Conservation (phyloP, 306 rosid species). For the Rubus parviflorus region DNA sequence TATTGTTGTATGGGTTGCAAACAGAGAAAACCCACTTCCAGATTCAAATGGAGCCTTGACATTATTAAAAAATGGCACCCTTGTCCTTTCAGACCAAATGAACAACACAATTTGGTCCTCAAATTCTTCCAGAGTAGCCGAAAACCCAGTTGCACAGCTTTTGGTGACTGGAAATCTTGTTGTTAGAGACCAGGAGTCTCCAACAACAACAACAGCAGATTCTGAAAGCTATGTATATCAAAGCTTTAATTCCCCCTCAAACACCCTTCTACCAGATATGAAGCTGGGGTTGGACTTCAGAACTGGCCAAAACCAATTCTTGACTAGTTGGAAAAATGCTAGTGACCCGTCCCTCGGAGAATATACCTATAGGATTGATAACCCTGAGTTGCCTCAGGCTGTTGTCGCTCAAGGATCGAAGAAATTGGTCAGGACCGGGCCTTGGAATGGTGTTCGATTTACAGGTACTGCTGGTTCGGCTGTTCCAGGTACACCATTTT, state of each 20-base stretch:
- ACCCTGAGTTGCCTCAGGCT: constrained; percentile 7
- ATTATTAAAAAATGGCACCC: constrained; percentile 26
- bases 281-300: constrained; percentile 22
- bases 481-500: not conserved
- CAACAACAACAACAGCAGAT: not conserved
- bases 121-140: not conserved
- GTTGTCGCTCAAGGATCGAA: not conserved
- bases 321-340: constrained; percentile 24
- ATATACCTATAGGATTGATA: not conserved
- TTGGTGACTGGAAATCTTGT: constrained; percentile 43
- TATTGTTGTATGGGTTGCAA: constrained; percentile 25
- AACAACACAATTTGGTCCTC: constrained; percentile 19
- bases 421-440: constrained; percentile 5
- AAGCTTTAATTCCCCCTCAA: constrained; percentile 30
- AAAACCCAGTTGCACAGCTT: constrained; percentile 30
- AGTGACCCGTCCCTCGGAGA: constrained; percentile 23
- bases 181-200: constrained; percentile 19
- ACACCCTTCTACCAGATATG: constrained; percentile 20
- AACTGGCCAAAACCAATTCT: not conserved
- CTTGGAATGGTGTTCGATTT: constrained; percentile 25
- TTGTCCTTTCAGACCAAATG: constrained; percentile 33
- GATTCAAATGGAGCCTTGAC: constrained; percentile 9
- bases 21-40: constrained; percentile 18
- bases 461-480: not conserved
- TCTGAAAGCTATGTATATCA: constrained; percentile 33